phyloP scores from a whole-genome alignment of 371 early-diverging fungal genomes.

The Rhizopus microsporus region DNA sequence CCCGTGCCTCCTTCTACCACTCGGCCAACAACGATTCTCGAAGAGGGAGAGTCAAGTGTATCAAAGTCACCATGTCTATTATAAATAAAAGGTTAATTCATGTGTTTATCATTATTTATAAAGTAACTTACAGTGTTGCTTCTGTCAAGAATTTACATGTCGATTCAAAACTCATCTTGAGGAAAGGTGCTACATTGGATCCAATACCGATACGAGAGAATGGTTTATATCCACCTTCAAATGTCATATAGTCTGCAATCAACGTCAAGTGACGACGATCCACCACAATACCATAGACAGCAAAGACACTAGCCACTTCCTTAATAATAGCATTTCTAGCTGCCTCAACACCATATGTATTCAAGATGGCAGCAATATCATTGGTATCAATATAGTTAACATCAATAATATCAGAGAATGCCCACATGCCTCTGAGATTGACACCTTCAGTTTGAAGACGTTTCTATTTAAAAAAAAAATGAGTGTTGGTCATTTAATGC shows the following conservation, averaged over 20 bases:
- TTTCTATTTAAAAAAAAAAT: slow-evolving; percentile 29
- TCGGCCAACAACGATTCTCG: slow-evolving; percentile 93
- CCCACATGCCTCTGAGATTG: slow-evolving; percentile 93
- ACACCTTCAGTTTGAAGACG: slow-evolving; percentile 88
- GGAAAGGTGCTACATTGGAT: slow-evolving; percentile 91
- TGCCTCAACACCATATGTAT: slow-evolving; percentile 99
- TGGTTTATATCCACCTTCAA: slow-evolving; percentile 97
- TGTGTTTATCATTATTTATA: background rate
- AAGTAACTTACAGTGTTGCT: slow-evolving; percentile 71
- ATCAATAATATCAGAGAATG: slow-evolving; percentile 74
- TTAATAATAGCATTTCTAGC: slow-evolving; percentile 94
- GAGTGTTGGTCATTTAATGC: background rate
- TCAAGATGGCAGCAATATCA: slow-evolving; percentile 93
- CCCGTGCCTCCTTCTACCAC: slow-evolving; percentile 95
- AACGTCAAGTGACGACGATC: slow-evolving; percentile 96
- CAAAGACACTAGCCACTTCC: slow-evolving; percentile 97
- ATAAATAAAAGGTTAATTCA: slow-evolving; percentile 9
- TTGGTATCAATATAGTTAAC: slow-evolving; percentile 91
- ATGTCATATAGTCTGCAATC: slow-evolving; percentile 99
- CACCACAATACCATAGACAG: slow-evolving; percentile 96
- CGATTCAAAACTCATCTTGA: slow-evolving; percentile 97
- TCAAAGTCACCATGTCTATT: slow-evolving; percentile 84
- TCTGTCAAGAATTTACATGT: slow-evolving; percentile 94
- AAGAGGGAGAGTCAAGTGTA: slow-evolving; percentile 84
- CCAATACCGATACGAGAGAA: slow-evolving; percentile 95